Base-by-base conservation (phyloP, 2,329 filamentous ascomycete genomes). In the Pyrenochaeta sp. region DNA sequence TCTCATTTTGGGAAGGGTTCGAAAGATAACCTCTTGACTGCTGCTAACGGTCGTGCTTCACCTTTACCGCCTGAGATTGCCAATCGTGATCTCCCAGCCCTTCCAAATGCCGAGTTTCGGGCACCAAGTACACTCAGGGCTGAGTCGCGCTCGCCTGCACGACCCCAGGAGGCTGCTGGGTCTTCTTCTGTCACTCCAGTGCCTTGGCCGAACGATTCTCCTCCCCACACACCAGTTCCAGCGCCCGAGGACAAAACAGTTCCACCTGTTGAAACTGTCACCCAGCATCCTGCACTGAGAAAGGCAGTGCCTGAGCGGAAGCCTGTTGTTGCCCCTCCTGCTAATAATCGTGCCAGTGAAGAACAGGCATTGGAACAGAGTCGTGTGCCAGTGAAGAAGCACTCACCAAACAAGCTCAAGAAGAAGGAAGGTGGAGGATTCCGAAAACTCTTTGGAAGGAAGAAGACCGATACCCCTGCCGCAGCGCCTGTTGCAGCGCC, bases 1-100 rank as follows among this genome's bases (percentile, higher is more conserved):
- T 77, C 75, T 34, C 83, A 80, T 54, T 85, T 88, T 28, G 91
- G 92, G 15, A 88, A 83, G 45, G 89, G 89, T 9, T 77, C 75
- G 1, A 72, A 75, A 27, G 74, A 78, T 11, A 74, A 77, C 9
- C 71, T 78, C 10, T 46, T 63, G 20, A 39, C 48, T 3, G 48
- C 53, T 44, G 65, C 65, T 6, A 71, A 71, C 37, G 68, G 68
- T 23, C 59, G 59, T 8, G 40, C 60, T 14, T 61, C 68, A 7
- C 48, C 59, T 6, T 31, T 67, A 24, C 55, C 61, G 29, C 59
- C 52, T 2, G 51, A 55, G 6, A 20, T 58, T 3, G 65, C 67
- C 5, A 72, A 72, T 34, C 64, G 73, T 8, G 71, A 76, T 7
- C 60, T 77, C 15, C 75, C 75, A 9, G 64, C 73, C 19, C 54